Base-by-base conservation (phyloP, 208 protist species). In the Novymonas esmeraldas region DNA sequence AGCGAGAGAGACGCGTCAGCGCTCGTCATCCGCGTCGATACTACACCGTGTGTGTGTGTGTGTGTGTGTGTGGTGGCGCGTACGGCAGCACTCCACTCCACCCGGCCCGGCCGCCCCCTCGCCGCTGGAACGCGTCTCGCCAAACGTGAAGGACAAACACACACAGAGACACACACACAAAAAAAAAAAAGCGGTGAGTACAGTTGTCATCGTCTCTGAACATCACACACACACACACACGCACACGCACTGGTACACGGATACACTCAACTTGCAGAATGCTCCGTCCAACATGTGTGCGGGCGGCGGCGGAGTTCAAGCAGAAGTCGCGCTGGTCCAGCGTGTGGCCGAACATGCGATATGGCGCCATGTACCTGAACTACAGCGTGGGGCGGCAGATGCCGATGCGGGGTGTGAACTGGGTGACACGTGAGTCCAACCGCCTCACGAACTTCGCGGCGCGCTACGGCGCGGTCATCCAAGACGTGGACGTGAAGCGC, bases 261-360 rank as follows among this genome's bases (percentile, higher is more conserved):
- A 11, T 34, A 22, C 51, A 5, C 20, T 7, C 26, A 0, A 51
- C 11, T n/a, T 24, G 39, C 45, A 36, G 38, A 36, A 87, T 87
- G 82, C 57, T 78, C 28, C 73, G 66, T n/a, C 65, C 57, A 38
- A 70, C 78, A 26, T 52, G 64, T 46, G 54, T 82, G 50, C n/a
- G 84, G 38, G 51, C 60, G 26, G 90, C 90, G 50, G 87, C 87
- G 65, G 90, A 95, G 73, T 95, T 95, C 78, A 95, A 95, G 73
- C 90, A 95, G 76, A 95, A 95, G 70, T 94, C 87, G 7, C 80
- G 87, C n/a, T 93, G 85, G 86, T 87, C 84, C n/a, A 61, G 62
- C 14, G 87, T 93, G 59, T 95, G 88, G 87, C 90, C 90, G n/a
- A 92, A 93, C 73, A 93, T 94, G 88, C 85, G 79, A 54, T 96